A percentile compares a stretch with the other conserved stretches of the same genome.
These are phyloP conservation scores for Botrytis sinoallii DNA, from an alignment of 2,329 filamentous ascomycete genomes.

Conservation along the genomic window DNA sequence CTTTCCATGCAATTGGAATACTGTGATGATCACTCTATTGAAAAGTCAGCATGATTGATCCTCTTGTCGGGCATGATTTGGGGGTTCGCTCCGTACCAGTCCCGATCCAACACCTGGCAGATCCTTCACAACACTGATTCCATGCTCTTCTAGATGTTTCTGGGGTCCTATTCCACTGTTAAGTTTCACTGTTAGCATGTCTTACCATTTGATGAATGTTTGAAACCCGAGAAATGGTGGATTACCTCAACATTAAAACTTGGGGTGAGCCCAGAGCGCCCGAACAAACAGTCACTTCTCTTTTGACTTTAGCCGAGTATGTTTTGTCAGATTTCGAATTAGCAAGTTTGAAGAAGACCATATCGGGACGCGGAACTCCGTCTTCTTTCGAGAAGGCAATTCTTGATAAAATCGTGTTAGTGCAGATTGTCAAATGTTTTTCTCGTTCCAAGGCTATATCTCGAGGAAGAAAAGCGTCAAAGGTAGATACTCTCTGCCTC, in stretches of 20 bases:
- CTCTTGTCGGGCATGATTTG: neutral
- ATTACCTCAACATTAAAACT: slow-evolving; percentile 21
- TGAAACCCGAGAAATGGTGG: neutral
- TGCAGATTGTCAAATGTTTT: slow-evolving; percentile 19
- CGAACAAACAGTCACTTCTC: slow-evolving; percentile 20
- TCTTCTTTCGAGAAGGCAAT: slow-evolving; percentile 1
- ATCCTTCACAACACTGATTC: slow-evolving; percentile 13
- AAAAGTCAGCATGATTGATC: neutral
- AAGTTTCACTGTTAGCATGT: neutral
- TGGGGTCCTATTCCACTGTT: slow-evolving; percentile 20
- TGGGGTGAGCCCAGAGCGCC: slow-evolving; percentile 18
- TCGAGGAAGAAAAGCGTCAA: slow-evolving; percentile 20
- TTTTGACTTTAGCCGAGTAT: slow-evolving; percentile 14
- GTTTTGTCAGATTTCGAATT: slow-evolving; percentile 1
- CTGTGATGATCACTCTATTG: slow-evolving; percentile 16
- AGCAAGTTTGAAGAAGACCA: slow-evolving; percentile 7
- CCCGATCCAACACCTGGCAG: slow-evolving; percentile 18
- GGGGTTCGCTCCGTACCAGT: slow-evolving; percentile 1
- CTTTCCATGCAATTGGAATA: slow-evolving; percentile 18
- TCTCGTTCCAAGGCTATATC: slow-evolving; percentile 14
- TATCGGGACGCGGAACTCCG: neutral
- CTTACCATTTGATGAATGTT: neutral
- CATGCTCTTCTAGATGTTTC: slow-evolving; percentile 17
- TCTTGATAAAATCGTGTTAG: slow-evolving; percentile 15
- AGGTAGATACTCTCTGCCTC: slow-evolving; percentile 19